Evolutionary conservation across 441 rosid species (phyloP).

Genomic region (Gossypium gossypioides): DNA sequence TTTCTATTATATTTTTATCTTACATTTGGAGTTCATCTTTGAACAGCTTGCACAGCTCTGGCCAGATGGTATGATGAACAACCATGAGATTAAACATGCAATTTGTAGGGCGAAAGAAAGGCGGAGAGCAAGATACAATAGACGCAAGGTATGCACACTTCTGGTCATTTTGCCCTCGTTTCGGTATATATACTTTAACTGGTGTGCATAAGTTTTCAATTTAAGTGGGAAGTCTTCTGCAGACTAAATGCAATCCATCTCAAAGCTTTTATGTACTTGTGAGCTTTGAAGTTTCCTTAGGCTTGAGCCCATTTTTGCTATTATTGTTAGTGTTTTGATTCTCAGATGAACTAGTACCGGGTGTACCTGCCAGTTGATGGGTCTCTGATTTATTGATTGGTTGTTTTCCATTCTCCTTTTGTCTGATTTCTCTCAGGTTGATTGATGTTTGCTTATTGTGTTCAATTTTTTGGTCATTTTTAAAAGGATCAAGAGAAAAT

Average conservation of each 20-base stretch:
- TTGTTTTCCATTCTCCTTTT: neutral
- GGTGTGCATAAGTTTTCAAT: neutral
- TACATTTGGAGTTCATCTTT: slow-evolving; percentile 19
- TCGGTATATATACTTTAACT: neutral
- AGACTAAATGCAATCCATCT: neutral
- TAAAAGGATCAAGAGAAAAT: slow-evolving; percentile 45
- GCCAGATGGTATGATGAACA: slow-evolving; percentile 88
- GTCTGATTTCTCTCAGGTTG: neutral
- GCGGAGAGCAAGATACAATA: slow-evolving; percentile 37
- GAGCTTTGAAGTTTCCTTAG: neutral
- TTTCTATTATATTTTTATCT: neutral
- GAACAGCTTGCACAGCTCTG: slow-evolving; percentile 79
- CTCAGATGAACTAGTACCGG: neutral
- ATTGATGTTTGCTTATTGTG: neutral
- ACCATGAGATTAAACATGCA: slow-evolving; percentile 82
- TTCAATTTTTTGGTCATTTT: neutral
- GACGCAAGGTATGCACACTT: slow-evolving; percentile 32
- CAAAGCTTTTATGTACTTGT: neutral
- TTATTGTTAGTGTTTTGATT: slow-evolving; percentile 3
- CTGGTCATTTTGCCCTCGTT: neutral
- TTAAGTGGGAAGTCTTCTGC: neutral
- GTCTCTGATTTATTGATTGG: neutral
- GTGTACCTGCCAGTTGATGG: neutral
- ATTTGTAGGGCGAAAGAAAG: slow-evolving; percentile 84
- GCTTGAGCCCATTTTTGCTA: neutral